Evolutionary conservation across 495 filamentous ascomycete genomes (phyloP), one percentile per base, ranked within the genome.

Genomic region (Paragyromitra xinjiangensis): DNA sequence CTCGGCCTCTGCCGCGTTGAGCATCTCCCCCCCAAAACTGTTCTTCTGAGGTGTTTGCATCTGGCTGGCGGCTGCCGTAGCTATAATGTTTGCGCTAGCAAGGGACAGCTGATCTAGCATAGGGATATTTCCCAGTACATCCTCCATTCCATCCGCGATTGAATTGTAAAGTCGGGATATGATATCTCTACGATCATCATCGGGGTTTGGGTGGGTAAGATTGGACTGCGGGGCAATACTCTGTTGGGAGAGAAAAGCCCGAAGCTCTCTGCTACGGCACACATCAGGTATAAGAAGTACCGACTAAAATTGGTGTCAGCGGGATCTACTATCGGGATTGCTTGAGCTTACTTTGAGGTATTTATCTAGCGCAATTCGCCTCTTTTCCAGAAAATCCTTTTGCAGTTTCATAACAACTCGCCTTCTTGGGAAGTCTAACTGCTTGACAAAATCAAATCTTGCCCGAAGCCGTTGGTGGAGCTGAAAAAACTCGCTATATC

Each of bases 401-500:
- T 98, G 95, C 1, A 99, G 87, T 81, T 97, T 98, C 91, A 99
- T 92, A 71, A 98, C 93, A 84, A 98, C 90, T 24, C 96, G 90
- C 9, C 95, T 87, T 16, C 94, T 88, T 0, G 96, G 96, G 81
- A 99, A 98, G 72, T 98, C 95, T 4, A 98, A 86, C 75, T 93
- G 89, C 29, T 94, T 89, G 12, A 98, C 94, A 2, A 91, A 92
- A 0, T 93, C 90, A 83, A 97, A 98, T 70, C 91, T 90, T 64
- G 89, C 85, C 61, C 95, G 89, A 0, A 99, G 87, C 37, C 93
- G 92, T 80, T 97, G 94, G 77, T 99, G 93, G 19, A 99, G 90
- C 71, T 97, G 93, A 73, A 97, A 92, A 82, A 99, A 99, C 82
- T 98, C 94, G 84, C 94, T 97, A 83, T 98, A 99, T 71, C 95